Base-by-base conservation (phyloP, 805 yeast species). In the Pichia gijzeniarum region DNA sequence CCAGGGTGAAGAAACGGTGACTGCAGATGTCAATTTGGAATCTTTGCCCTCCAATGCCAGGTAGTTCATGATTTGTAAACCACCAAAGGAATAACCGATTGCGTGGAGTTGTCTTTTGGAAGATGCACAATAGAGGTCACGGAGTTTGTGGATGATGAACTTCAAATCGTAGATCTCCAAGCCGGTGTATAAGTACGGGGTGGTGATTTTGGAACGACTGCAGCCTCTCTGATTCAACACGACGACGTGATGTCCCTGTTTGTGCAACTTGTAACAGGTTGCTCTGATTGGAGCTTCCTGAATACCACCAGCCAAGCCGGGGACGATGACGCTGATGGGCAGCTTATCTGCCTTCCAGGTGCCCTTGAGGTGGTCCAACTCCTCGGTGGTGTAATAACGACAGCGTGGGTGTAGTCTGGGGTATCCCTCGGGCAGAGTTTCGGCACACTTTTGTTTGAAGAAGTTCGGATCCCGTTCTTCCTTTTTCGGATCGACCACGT, bases 231-330 rank as follows among this genome's bases (percentile, higher is more conserved):
- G 72, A 58, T 82, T 83, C 40, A 85, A 57, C 3, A 75, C 77
- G 17, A 80, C 83, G 40, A 80, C 58, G 18, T 62, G 82, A 78
- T 58, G 79, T 71, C 50, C 67, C 55, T 44, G 66, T 1, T 60
- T 54, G 28, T 73, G 69, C 40, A 81, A 62, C 18, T 64, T 61
- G 38, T 67, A 64, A 32, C 77, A 63, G 33, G 79, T 65, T 8
- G 82, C 73, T 50, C 88, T 71, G 39, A 84, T 75, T 47, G 80
- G 80, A 18, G 85, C 79, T 59, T 85, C 93, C 54, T 80, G 85
- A 14, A 87, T 79, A 1, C 95, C 95, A 48, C 93, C 91, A 22
- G 85, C 82, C 33, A 85, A 68, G 2, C 93, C 95, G 56, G 85
- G 91, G 40, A 74, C 63, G 8, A 82, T 76, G 28, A 85, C 66